Conservation (phyloP, 768 basidiomycete species). For the Calocera viscosa region DNA sequence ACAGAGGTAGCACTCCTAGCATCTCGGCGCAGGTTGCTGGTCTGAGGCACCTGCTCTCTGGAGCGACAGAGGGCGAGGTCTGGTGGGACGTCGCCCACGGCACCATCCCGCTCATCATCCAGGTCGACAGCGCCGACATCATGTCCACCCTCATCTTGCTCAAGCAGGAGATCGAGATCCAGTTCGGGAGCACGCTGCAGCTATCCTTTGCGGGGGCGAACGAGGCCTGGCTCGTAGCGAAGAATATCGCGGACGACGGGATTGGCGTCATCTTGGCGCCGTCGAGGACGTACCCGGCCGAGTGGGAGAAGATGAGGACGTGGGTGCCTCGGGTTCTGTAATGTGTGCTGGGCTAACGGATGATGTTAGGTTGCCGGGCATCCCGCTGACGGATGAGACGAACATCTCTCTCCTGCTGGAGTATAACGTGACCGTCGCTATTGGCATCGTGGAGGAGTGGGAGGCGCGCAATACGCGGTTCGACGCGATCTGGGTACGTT, state of each 20-base stretch:
- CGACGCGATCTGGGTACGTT: slow-evolving; percentile 67
- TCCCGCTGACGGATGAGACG: slow-evolving; percentile 52
- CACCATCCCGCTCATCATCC: slow-evolving; percentile 46
- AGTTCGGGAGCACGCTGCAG: slow-evolving; percentile 32
- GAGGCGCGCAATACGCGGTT: slow-evolving; percentile 63
- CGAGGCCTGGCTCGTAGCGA: slow-evolving; percentile 62
- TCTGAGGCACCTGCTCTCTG: slow-evolving; percentile 50
- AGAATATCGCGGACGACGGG: slow-evolving; percentile 46
- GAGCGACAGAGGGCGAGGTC: slow-evolving; percentile 20
- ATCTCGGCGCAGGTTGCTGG: slow-evolving; percentile 73
- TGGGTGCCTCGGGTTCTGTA: slow-evolving; percentile 26
- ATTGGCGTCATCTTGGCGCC: slow-evolving; percentile 61
- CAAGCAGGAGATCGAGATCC: slow-evolving; percentile 47
- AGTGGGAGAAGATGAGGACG: slow-evolving; percentile 59
- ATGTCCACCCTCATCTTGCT: slow-evolving; percentile 54
- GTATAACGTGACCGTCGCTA: slow-evolving; percentile 59
- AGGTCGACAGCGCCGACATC: slow-evolving; percentile 52
- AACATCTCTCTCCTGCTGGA: slow-evolving; percentile 48
- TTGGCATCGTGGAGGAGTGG: slow-evolving; percentile 55
- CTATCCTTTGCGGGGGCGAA: slow-evolving; percentile 45
- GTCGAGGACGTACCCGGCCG: slow-evolving; percentile 53
- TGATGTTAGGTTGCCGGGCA: slow-evolving; percentile 38
- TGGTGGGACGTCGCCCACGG: slow-evolving; percentile 33
- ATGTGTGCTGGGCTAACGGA: not conserved
- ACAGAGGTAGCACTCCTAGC: slow-evolving; percentile 36